Evolutionary conservation across 2,329 filamentous ascomycete species (phyloP).

Genomic region (Curvularia verruculosa): DNA sequence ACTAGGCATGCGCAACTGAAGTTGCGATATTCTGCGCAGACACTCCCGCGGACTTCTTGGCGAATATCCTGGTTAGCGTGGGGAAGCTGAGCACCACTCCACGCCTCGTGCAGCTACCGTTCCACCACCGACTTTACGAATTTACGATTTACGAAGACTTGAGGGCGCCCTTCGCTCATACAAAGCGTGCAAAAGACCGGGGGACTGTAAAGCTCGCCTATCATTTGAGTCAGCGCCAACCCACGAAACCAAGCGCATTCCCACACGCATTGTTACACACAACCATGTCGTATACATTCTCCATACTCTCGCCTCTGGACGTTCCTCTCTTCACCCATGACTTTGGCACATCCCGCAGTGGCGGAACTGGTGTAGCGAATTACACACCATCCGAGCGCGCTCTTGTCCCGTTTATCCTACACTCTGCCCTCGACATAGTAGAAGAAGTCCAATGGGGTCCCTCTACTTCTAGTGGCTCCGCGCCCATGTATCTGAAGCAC

Average conservation of each 20-base stretch:
- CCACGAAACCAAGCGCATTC: slow-evolving; percentile 1
- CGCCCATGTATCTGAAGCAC: slow-evolving; percentile 85
- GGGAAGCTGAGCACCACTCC: slow-evolving; percentile 23
- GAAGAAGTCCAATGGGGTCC: slow-evolving; percentile 93
- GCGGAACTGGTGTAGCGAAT: slow-evolving; percentile 88
- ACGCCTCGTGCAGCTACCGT: not conserved
- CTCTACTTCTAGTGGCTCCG: slow-evolving; percentile 36
- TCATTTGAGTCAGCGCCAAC: not conserved
- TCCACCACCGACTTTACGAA: not conserved
- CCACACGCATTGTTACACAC: not conserved
- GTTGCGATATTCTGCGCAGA: slow-evolving; percentile 31
- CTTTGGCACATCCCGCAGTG: slow-evolving; percentile 94
- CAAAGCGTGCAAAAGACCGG: not conserved
- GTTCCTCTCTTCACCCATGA: slow-evolving; percentile 96
- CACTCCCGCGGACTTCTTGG: slow-evolving; percentile 43
- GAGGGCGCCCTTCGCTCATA: not conserved
- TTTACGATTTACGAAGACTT: not conserved
- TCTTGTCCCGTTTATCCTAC: slow-evolving; percentile 97
- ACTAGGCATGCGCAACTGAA: slow-evolving; percentile 14
- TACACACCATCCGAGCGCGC: slow-evolving; percentile 88
- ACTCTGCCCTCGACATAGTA: slow-evolving; percentile 90
- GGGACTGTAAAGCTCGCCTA: not conserved
- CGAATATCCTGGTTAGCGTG: slow-evolving; percentile 34
- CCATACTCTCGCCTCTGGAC: slow-evolving; percentile 93
- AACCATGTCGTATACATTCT: slow-evolving; percentile 96